These are phyloP conservation scores for Pseudopediastrum boryanum DNA, from an alignment of 139 green algal species.

Conservation along the genomic window DNA sequence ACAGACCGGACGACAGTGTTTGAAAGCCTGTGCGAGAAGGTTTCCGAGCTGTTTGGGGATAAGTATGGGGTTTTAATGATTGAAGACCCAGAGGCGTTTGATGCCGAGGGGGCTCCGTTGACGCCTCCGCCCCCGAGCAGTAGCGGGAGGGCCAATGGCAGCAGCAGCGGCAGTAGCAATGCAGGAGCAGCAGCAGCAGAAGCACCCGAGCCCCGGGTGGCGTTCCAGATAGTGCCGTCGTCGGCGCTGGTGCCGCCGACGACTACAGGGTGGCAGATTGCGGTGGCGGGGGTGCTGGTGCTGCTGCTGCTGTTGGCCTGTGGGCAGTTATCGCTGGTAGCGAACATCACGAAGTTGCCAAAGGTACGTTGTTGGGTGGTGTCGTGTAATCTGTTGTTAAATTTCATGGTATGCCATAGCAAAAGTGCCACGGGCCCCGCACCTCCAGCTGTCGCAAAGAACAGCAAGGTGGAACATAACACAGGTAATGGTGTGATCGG, in stretches of 20 bases:
- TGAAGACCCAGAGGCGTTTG: slow-evolving; percentile 66
- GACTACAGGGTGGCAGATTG: slow-evolving; percentile 68
- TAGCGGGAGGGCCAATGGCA: neutral
- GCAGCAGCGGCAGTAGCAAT: neutral
- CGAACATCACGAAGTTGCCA: slow-evolving; percentile 80
- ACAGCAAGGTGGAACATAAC: too few relatives aligned
- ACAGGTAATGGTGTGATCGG: too few relatives aligned
- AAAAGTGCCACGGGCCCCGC: too few relatives aligned
- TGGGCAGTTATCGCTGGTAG: slow-evolving; percentile 77
- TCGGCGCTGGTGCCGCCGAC: slow-evolving; percentile 59
- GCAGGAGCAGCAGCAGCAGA: slow-evolving; percentile 21
- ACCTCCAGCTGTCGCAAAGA: too few relatives aligned
- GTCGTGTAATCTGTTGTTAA: too few relatives aligned
- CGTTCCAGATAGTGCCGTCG: slow-evolving; percentile 63
- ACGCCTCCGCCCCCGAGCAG: neutral
- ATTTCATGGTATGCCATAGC: too few relatives aligned
- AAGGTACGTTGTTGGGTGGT: too few relatives aligned
- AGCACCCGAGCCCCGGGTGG: slow-evolving; percentile 46
- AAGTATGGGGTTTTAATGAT: slow-evolving; percentile 90
- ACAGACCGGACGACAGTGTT: slow-evolving; percentile 61
- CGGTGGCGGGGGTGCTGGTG: slow-evolving; percentile 67
- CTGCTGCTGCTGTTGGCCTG: slow-evolving; percentile 72
- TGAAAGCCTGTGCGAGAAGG: slow-evolving; percentile 41
- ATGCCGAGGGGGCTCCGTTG: slow-evolving; percentile 35
- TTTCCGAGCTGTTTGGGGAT: slow-evolving; percentile 58